Conservation (phyloP, 768 basidiomycete genomes). For the Hydnum rufescens region DNA sequence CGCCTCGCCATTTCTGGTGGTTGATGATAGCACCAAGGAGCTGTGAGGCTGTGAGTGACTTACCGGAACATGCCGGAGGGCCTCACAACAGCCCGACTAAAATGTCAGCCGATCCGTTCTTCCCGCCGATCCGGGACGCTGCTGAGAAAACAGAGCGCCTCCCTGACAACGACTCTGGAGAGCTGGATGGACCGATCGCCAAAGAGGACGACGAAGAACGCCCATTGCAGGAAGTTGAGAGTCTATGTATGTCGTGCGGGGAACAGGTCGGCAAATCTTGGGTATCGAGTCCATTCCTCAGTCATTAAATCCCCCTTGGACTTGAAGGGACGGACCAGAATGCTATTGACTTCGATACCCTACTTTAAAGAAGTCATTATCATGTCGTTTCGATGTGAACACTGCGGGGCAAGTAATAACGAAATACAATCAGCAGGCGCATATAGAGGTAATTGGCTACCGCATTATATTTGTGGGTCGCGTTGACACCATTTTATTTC, state of each 20-base stretch:
- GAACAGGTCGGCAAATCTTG: slow-evolving; percentile 42
- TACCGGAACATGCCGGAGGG: no score
- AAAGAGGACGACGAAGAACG: slow-evolving; percentile 43
- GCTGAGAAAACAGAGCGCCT: slow-evolving; percentile 29
- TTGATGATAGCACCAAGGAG: no score
- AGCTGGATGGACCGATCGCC: slow-evolving; percentile 9
- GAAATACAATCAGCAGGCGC: slow-evolving; percentile 81
- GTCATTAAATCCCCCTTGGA: neutral
- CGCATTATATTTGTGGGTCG: slow-evolving; percentile 16
- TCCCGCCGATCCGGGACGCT: slow-evolving; percentile 38
- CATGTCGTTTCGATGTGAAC: slow-evolving; percentile 91
- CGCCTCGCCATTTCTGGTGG: neutral
- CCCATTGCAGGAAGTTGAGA: slow-evolving; percentile 68
- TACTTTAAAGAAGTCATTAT: slow-evolving; percentile 90
- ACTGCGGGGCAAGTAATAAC: slow-evolving; percentile 78
- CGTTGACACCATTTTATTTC: neutral
- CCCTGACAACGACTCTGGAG: slow-evolving; percentile 14
- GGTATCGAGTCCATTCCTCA: neutral
- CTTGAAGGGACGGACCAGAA: slow-evolving; percentile 60
- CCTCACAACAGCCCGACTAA: neutral
- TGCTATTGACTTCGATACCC: slow-evolving; percentile 85
- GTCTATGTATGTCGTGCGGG: slow-evolving; percentile 83
- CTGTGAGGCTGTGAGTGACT: no score
- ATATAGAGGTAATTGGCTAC: slow-evolving; percentile 69
- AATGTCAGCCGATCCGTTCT: slow-evolving; percentile 21